Evolutionary conservation across 352 stramenopile species (phyloP).

Genomic region (Phytophthora sp.): DNA sequence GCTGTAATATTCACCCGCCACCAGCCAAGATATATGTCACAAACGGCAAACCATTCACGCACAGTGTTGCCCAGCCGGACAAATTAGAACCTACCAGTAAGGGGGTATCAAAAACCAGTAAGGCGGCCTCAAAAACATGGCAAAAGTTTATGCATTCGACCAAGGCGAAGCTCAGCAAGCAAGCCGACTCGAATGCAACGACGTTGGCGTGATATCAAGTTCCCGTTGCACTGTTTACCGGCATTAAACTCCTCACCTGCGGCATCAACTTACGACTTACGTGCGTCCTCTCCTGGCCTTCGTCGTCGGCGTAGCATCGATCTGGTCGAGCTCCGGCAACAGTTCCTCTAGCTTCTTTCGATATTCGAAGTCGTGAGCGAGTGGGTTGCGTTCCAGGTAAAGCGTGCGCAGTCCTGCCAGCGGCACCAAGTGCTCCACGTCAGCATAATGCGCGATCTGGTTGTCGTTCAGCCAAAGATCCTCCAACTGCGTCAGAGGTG

Average conservation of each 20-base stretch:
- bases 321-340: constrained; percentile 93
- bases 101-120: neutral
- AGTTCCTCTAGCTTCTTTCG: constrained; percentile 91
- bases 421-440: constrained; percentile 73
- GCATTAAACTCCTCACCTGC: constrained; percentile 4
- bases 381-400: constrained; percentile 97
- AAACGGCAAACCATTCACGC: constrained; percentile 42
- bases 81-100: neutral
- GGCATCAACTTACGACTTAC: constrained; percentile 20
- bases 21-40: constrained; percentile 64
- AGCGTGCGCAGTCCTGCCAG: constrained; percentile 90
- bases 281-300: constrained; percentile 49
- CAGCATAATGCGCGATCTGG: constrained; percentile 62
- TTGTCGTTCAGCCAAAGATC: constrained; percentile 88
- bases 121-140: constrained; percentile 6
- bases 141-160: constrained; percentile 25
- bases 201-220: constrained; percentile 13
- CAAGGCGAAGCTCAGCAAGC: constrained; percentile 26
- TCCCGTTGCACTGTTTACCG: neutral
- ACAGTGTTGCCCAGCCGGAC: constrained; percentile 7
- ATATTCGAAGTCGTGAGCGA: constrained; percentile 95
- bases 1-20: constrained; percentile 54
- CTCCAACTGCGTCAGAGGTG: constrained; percentile 50
- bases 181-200: constrained; percentile 13
- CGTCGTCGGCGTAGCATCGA: constrained; percentile 90